Percentiles rank a stretch among this genome's conserved stretches.
phyloP scores from a whole-genome alignment of 2,329 filamentous ascomycete genomes.

The Xylaria sp. region DNA sequence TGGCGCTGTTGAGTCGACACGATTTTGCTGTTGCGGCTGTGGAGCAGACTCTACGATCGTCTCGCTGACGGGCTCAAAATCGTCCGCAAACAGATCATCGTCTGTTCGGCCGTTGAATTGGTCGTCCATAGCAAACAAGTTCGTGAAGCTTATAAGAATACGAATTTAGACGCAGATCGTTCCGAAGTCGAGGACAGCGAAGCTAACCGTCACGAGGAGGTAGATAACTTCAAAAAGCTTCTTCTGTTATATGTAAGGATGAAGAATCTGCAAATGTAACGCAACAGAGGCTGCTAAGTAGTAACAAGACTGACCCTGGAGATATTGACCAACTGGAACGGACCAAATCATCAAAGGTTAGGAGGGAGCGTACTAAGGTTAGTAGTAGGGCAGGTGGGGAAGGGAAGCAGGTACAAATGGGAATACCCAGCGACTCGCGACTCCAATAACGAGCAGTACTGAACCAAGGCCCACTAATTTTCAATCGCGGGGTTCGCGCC shows the following conservation, averaged over 20 bases:
- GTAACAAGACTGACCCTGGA: background rate
- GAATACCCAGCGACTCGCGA: too few species aligned
- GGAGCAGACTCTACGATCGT: slow-evolving; percentile 23
- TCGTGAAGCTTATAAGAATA: background rate
- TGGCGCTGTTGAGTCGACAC: slow-evolving; percentile 8
- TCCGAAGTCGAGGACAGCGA: background rate
- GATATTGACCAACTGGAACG: background rate
- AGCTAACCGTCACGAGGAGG: background rate
- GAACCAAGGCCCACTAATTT: background rate
- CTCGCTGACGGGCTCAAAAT: slow-evolving; percentile 65
- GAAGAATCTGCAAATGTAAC: slow-evolving; percentile 13
- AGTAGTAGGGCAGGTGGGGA: too few species aligned
- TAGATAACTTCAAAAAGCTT: background rate
- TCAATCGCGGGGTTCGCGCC: background rate
- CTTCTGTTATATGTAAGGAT: background rate
- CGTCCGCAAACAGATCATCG: slow-evolving; percentile 71
- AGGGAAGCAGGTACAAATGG: too few species aligned
- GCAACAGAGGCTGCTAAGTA: background rate
- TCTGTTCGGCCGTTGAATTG: slow-evolving; percentile 71
- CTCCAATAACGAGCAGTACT: background rate
- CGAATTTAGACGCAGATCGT: background rate
- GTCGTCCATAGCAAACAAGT: slow-evolving; percentile 62
- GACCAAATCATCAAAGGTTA: background rate
- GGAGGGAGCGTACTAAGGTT: too few species aligned
- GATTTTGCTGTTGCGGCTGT: slow-evolving; percentile 7